Evolutionary conservation across 306 rosid genomes (phyloP).

Genomic region (Crataegus laevigata): DNA sequence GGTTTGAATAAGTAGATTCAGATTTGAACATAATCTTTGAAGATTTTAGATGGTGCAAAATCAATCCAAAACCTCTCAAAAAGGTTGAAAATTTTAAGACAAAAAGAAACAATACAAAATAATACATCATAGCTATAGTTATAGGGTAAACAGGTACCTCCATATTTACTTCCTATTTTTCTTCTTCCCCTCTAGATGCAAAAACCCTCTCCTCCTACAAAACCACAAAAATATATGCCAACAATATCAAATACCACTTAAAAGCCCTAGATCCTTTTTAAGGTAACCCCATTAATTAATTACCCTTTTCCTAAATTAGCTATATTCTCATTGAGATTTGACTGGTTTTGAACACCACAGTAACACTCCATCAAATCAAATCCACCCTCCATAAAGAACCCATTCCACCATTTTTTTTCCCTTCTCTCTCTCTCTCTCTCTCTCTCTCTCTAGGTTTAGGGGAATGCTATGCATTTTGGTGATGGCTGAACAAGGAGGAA

Average conservation of each 20-base stretch:
- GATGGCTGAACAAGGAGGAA: constrained; percentile 32
- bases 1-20: constrained; percentile 41
- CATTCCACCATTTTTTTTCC: background rate
- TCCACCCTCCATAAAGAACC: background rate
- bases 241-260: background rate
- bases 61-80: constrained; percentile 8
- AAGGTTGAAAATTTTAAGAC: constrained; percentile 18
- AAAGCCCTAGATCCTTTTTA: background rate
- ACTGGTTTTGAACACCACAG: constrained; percentile 15
- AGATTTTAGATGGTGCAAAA: constrained; percentile 20
- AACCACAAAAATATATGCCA: background rate
- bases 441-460: background rate
- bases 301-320: constrained; percentile 14
- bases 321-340: constrained; percentile 12
- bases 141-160: background rate
- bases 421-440: constrained; percentile 5
- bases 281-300: background rate
- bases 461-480: constrained; percentile 13
- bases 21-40: constrained; percentile 32
- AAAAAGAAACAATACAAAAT: background rate
- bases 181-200: background rate
- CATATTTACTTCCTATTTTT: background rate
- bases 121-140: background rate
- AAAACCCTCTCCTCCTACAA: background rate
- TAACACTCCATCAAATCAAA: constrained; percentile 16